Conservation (phyloP, 495 filamentous ascomycete genomes). For the Trichoderma orchidacearum region DNA sequence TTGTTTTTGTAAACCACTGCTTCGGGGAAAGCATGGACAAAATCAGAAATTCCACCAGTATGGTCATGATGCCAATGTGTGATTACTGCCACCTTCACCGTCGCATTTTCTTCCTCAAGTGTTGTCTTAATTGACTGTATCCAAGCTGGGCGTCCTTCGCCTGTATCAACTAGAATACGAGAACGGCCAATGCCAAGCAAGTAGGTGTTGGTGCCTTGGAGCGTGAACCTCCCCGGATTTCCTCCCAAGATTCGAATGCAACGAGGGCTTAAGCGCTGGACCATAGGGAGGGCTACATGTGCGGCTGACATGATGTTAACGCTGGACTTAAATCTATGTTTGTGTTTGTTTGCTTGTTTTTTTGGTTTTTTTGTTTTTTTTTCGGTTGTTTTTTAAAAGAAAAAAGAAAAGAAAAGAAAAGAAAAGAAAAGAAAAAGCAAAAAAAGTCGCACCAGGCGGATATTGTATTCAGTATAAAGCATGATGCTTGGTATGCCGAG, state of each 20-base stretch:
- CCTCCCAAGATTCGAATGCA: conserved; percentile 26
- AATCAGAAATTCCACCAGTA: conserved; percentile 51
- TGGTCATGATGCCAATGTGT: conserved; percentile 83
- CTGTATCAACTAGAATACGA: conserved; percentile 60
- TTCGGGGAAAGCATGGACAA: conserved; percentile 40
- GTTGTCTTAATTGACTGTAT: conserved; percentile 34
- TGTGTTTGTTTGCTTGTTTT: too few relatives aligned
- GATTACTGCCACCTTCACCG: conserved; percentile 46
- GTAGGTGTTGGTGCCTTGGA: conserved; percentile 58
- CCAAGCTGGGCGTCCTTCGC: conserved; percentile 44
- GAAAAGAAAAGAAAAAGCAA: too few relatives aligned
- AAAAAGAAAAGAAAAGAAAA: too few relatives aligned
- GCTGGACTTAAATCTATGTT: too few relatives aligned
- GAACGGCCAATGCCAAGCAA: conserved; percentile 47
- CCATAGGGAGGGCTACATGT: conserved; percentile 13
- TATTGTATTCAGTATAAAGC: too few relatives aligned
- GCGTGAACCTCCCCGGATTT: conserved; percentile 21
- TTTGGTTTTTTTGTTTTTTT: too few relatives aligned
- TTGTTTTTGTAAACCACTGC: conserved; percentile 32
- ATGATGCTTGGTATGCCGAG: too few relatives aligned
- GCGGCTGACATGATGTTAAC: neutral
- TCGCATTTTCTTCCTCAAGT: conserved; percentile 43
- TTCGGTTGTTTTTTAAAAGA: too few relatives aligned
- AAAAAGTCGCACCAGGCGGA: too few relatives aligned
- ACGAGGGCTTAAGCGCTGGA: conserved; percentile 24